Conservation (phyloP, 2,329 filamentous ascomycete species). For the Monosporascus sp. region DNA sequence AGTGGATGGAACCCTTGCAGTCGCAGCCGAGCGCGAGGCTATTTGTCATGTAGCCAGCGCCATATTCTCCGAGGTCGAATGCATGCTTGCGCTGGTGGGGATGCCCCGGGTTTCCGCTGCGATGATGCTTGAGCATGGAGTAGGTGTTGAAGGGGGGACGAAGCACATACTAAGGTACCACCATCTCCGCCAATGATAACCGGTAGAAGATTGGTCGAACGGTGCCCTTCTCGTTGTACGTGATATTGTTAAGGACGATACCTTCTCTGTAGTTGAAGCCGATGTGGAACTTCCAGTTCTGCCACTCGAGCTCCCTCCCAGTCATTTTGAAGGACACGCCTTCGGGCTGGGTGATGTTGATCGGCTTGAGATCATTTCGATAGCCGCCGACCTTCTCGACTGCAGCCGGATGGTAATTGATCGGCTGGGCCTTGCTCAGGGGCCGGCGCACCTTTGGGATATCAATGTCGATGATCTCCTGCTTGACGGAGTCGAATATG, state of each 20-base stretch:
- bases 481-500: slow-evolving; percentile 78
- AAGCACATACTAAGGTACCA: slow-evolving; percentile 67
- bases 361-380: slow-evolving; percentile 74
- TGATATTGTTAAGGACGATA: slow-evolving; percentile 85
- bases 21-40: slow-evolving; percentile 72
- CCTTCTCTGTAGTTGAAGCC: slow-evolving; percentile 95
- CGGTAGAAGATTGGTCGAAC: slow-evolving; percentile 81
- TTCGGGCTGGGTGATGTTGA: slow-evolving; percentile 82
- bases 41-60: slow-evolving; percentile 80
- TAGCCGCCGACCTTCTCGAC: slow-evolving; percentile 73
- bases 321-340: slow-evolving; percentile 81
- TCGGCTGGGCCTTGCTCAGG: slow-evolving; percentile 63
- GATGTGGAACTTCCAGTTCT: slow-evolving; percentile 89
- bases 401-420: slow-evolving; percentile 74
- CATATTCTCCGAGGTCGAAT: slow-evolving; percentile 77
- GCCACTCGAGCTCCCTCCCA: slow-evolving; percentile 75
- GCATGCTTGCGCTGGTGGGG: slow-evolving; percentile 79
- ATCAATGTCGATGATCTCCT: slow-evolving; percentile 77
- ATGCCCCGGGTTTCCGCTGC: slow-evolving; percentile 66
- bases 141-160: not conserved
- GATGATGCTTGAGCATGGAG: slow-evolving; percentile 4
- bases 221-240: slow-evolving; percentile 77
- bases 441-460: slow-evolving; percentile 73
- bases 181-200: slow-evolving; percentile 87
- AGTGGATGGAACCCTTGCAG: slow-evolving; percentile 88